Conservation (phyloP, 768 basidiomycete genomes). For the Pilatotrama ljubarskyi region DNA sequence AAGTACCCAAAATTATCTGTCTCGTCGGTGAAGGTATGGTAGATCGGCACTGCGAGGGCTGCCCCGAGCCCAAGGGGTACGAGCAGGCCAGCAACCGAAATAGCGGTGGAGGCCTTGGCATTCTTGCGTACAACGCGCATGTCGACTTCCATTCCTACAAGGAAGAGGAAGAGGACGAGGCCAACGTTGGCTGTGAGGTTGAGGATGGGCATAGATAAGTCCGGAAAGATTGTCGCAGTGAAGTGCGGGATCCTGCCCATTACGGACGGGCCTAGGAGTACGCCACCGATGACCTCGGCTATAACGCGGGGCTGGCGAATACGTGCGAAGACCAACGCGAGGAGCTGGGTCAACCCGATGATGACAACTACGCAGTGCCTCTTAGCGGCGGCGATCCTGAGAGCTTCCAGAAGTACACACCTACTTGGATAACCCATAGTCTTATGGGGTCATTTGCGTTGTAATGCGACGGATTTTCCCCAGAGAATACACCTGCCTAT, state of each 20-base stretch:
- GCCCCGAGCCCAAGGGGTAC: conserved; percentile 84
- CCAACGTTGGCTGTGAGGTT: conserved; percentile 76
- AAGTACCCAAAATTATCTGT: conserved; percentile 76
- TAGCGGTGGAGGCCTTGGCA: conserved; percentile 51
- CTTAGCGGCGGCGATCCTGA: no score
- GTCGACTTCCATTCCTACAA: conserved; percentile 86
- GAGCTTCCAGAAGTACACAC: conserved; percentile 42
- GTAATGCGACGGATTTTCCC: conserved; percentile 8
- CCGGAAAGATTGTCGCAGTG: conserved; percentile 41
- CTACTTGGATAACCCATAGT: conserved; percentile 76
- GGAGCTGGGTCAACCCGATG: conserved; percentile 72
- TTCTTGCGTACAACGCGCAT: conserved; percentile 66
- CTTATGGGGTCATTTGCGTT: conserved; percentile 66
- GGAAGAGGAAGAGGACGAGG: conserved; percentile 76
- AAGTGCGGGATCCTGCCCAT: conserved; percentile 83
- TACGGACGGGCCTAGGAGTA: conserved; percentile 68
- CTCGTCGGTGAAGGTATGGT: conserved; percentile 61
- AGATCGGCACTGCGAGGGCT: conserved; percentile 70
- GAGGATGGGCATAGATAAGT: conserved; percentile 52
- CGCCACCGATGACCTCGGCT: conserved; percentile 88
- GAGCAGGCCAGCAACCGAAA: conserved; percentile 68
- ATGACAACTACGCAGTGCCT: conserved; percentile 60
- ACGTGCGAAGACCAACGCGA: conserved; percentile 61
- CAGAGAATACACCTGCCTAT: conserved; percentile 70
- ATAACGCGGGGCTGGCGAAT: conserved; percentile 92